Conservation (phyloP, 2,329 filamentous ascomycete species). For the Sporothrix inflata region DNA sequence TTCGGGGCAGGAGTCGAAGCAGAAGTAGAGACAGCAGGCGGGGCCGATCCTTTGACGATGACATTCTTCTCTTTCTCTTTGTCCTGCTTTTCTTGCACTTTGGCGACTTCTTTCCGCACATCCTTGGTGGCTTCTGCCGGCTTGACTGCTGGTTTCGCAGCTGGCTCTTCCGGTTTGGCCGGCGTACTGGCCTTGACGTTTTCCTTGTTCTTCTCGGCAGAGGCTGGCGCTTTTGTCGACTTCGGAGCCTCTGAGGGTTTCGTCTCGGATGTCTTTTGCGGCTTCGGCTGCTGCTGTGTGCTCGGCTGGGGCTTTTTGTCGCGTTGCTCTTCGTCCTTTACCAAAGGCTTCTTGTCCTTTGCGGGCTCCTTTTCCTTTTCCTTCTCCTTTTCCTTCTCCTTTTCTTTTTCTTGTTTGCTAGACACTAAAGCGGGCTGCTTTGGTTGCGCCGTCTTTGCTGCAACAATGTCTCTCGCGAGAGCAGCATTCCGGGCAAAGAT, state of each 20-base stretch:
- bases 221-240: not conserved
- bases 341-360: not conserved
- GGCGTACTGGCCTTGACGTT: not conserved
- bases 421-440: not conserved
- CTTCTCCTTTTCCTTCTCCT: not conserved
- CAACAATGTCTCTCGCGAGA: not conserved
- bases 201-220: not conserved
- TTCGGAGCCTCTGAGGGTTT: not conserved
- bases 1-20: not conserved
- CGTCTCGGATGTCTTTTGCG: slow-evolving; percentile 2
- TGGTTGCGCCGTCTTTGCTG: not conserved
- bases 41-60: not conserved
- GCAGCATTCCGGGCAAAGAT: slow-evolving; percentile 24
- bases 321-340: not conserved
- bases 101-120: slow-evolving; percentile 1
- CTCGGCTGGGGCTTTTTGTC: not conserved
- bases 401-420: not conserved
- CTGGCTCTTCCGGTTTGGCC: not conserved
- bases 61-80: not conserved
- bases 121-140: not conserved
- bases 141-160: not conserved
- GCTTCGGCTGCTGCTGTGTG: not conserved
- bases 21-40: not conserved
- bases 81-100: not conserved
- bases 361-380: not conserved